These are phyloP conservation scores for Plantago elongata DNA, from an alignment of 257 asterid genomes.

Conservation along the genomic window DNA sequence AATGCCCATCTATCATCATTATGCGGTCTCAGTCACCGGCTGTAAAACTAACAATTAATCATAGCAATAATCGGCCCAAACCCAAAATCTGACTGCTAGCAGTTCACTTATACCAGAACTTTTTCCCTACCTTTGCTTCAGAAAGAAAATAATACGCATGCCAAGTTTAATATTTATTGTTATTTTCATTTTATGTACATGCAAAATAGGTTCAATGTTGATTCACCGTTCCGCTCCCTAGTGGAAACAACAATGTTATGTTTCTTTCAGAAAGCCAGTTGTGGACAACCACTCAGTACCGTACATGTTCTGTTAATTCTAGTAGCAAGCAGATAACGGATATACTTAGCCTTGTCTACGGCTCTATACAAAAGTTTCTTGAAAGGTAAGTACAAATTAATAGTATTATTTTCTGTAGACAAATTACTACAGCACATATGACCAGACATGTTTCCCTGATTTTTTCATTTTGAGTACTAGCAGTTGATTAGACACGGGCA, in stretches of 20 bases:
- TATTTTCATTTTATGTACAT: too few relatives aligned
- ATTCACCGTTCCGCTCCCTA: too few relatives aligned
- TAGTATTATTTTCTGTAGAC: conserved; percentile 1
- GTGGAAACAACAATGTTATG: too few relatives aligned
- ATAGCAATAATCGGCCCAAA: neutral
- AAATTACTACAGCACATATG: neutral
- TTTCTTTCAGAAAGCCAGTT: neutral
- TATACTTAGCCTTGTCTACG: neutral
- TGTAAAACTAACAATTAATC: neutral
- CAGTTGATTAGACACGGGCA: too few relatives aligned
- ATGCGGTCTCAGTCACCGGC: neutral
- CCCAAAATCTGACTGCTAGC: neutral
- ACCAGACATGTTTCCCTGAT: neutral
- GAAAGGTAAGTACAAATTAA: neutral
- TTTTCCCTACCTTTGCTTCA: neutral
- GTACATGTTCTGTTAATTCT: neutral
- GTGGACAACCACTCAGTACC: neutral
- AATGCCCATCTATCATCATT: conserved; percentile 2
- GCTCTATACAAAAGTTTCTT: neutral
- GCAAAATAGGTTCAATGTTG: too few relatives aligned
- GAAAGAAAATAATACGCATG: neutral
- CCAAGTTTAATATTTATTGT: neutral
- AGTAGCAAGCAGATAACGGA: neutral
- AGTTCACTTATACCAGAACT: neutral
- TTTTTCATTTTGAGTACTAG: too few relatives aligned